phyloP scores from a whole-genome alignment of 106 monocot species.

The Dioscorea zingiberensis region DNA sequence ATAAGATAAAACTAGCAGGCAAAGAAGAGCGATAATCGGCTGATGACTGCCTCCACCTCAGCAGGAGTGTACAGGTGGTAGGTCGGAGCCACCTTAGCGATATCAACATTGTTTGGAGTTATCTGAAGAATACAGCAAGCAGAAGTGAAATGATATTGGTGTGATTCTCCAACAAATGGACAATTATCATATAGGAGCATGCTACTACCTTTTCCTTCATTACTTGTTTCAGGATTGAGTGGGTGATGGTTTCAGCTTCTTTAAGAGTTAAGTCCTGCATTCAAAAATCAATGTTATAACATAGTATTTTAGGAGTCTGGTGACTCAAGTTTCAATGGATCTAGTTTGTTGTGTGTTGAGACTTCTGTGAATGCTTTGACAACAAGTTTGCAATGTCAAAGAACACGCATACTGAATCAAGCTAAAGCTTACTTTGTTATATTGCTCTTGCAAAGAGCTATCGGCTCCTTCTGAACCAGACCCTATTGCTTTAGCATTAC shows the following conservation, averaged over 20 bases:
- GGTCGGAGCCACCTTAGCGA: conserved; percentile 40
- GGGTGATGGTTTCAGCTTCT: conserved; percentile 93
- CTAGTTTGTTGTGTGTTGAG: too few species aligned
- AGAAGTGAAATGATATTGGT: too few species aligned
- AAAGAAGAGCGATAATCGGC: too few species aligned
- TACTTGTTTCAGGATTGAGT: conserved; percentile 93
- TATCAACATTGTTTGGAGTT: conserved; percentile 51
- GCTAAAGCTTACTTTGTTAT: conserved; percentile 93
- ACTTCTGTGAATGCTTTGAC: not conserved
- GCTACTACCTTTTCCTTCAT: conserved; percentile 88
- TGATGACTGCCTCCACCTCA: conserved; percentile 44
- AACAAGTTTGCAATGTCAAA: too few species aligned
- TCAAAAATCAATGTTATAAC: not conserved
- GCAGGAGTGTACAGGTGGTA: conserved; percentile 45
- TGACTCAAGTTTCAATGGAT: too few species aligned
- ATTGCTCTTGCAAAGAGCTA: conserved; percentile 82
- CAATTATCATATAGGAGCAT: too few species aligned
- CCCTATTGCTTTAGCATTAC: conserved; percentile 90
- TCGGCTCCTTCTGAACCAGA: conserved; percentile 96
- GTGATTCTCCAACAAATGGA: too few species aligned
- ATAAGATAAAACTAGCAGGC: not conserved
- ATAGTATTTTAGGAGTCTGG: too few species aligned
- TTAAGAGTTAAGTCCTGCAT: conserved; percentile 75
- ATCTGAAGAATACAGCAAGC: conserved; percentile 11
- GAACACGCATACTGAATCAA: not conserved